Evolutionary conservation across 2,329 filamentous ascomycete species (phyloP).

Genomic region (Curvularia sp.): DNA sequence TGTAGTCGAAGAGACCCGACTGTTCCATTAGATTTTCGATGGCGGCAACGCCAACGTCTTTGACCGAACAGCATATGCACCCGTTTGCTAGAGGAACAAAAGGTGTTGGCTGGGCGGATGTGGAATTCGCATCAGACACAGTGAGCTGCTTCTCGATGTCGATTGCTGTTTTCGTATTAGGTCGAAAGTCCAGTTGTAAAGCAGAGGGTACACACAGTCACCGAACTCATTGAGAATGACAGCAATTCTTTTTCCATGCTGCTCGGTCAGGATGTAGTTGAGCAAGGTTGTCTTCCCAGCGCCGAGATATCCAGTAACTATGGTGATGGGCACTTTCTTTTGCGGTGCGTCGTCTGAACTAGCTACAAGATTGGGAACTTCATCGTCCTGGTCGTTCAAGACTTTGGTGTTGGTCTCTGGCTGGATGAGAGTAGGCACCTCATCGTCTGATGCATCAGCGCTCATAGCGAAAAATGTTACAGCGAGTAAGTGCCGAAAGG

Average conservation of each 20-base stretch:
- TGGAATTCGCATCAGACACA: slow-evolving; percentile 63
- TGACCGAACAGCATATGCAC: slow-evolving; percentile 97
- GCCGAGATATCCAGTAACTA: slow-evolving; percentile 90
- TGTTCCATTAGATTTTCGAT: slow-evolving; percentile 96
- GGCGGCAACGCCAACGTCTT: slow-evolving; percentile 92
- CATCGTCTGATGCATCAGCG: slow-evolving; percentile 39
- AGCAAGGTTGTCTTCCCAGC: slow-evolving; percentile 94
- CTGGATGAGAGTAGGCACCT: slow-evolving; percentile 63
- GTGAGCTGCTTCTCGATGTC: slow-evolving; percentile 97
- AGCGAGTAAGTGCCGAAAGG: not conserved
- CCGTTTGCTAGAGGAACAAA: slow-evolving; percentile 97
- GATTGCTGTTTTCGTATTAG: slow-evolving; percentile 63
- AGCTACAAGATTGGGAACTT: slow-evolving; percentile 32
- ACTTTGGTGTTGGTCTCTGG: slow-evolving; percentile 25
- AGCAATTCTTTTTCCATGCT: slow-evolving; percentile 97
- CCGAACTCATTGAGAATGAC: slow-evolving; percentile 85
- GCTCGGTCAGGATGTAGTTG: slow-evolving; percentile 93
- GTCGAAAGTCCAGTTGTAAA: not conserved
- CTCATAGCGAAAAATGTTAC: slow-evolving; percentile 20
- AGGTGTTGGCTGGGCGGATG: slow-evolving; percentile 36
- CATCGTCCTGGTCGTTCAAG: slow-evolving; percentile 34
- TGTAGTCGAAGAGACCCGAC: slow-evolving; percentile 94
- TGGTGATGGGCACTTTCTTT: slow-evolving; percentile 80
- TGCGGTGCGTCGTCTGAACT: slow-evolving; percentile 57
- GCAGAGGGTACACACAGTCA: slow-evolving; percentile 29